Base-by-base conservation (phyloP, 1,284 basidiomycete species). In the Melampsora americana region DNA sequence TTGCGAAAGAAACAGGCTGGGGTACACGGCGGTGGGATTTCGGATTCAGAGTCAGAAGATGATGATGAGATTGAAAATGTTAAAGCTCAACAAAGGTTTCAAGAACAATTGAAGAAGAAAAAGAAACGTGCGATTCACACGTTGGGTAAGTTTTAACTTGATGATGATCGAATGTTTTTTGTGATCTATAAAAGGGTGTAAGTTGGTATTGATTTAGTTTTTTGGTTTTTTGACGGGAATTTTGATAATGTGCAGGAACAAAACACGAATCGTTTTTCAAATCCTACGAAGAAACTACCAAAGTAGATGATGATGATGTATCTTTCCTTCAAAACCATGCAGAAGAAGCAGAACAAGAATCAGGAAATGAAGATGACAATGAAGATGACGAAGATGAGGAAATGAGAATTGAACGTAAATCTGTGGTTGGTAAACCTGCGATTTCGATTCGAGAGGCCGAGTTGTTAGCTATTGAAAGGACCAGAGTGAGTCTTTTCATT, bases 31-130 rank as follows among this genome's bases (percentile, higher is more conserved):
- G 71, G 62, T 59, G 73, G 53, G 14, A 48, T 75, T 44, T 68
- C 56, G 28, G 73, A 75, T 1, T 75, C 73, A 18, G 73, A 75
- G 35, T 75, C 73, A 5, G 73, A 75, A 61, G 73, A 75, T 44
- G 73, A 75, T 30, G 23, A 56, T 14, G 73, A 75, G 44, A 39
- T 26, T 12, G 66, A 68, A 46, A 11, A 6, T 3, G 9, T 68
- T 18, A 68, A 75, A 26, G 73, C 73, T 26, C 66, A 64, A 23
- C 50, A 62, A 68, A 50, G 73, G 4, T 64, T 65, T 39, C 35
- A 61, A 20, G 35, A 68, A 39, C 65, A 50, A 14, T 44, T 59
- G 26, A 67, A 68, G n/a, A 75, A 75, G 44, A 75, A 53, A 44
- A 56, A 56, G 53, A 75, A 68, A 53, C 48, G 59, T 16, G 66